Evolutionary conservation across 331 rosid species (phyloP), one percentile per base, ranked within the genome.

Genomic region (Rosa hybrid): DNA sequence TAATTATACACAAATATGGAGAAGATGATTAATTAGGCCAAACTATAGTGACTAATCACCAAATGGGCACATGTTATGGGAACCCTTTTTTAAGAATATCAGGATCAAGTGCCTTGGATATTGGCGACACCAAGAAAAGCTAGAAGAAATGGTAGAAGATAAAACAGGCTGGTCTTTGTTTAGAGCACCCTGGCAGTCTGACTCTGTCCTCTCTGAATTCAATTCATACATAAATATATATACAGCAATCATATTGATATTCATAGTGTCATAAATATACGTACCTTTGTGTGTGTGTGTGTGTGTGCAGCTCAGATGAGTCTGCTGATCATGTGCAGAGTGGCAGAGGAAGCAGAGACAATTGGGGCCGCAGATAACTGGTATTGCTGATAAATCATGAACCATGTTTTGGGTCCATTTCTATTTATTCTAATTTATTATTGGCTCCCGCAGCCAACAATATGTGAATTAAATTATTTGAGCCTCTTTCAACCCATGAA

Each of bases 241-340:
- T 16, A 38, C 45, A 39, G 27, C 72, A 18, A 68, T 68, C 72
- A 69, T 69, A 34, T 27, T 48, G 8, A 39, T 54, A 63, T 74
- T 56, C 41, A 20, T 12, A 16, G 71, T 34, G 51, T 54, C 53
- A 54, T 74, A 53, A 56, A 44, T 59, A n/a, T 42, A 8, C 27
- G 7, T 10, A 18, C 44, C 21, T 44, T 1, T 44, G 30, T 68
- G 54, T 68, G 38, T 44, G 46, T 44, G 10, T 44, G 77, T 67
- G 34, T 65, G 2, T 2, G 50, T 25, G 86, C 80, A 71, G 81
- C 65, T 77, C 75, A 42, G 83, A 78, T 72, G 79, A 86, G 74
- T 78, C 81, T 53, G 49, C 87, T 16, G 74, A 68, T 84, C 90
- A 86, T 81, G 93, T 85, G 96, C 90, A 83, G 87, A 78, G 42